phyloP scores from a whole-genome alignment of 805 yeast species.

The Lipomyces sp. region DNA sequence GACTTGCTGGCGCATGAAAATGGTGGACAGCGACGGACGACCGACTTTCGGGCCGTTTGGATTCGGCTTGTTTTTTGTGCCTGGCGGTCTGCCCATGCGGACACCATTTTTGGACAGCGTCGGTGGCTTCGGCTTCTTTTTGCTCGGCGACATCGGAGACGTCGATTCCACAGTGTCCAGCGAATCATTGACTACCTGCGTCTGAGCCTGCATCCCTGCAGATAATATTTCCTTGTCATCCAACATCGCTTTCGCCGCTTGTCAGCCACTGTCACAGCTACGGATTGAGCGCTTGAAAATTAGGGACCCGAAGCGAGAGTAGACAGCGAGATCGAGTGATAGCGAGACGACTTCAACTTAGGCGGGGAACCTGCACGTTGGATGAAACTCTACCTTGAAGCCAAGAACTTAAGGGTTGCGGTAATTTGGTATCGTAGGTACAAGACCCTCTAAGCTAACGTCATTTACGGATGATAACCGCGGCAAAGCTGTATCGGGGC shows the following conservation, averaged over 20 bases:
- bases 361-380: conserved; percentile 4
- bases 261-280: neutral
- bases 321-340: neutral
- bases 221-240: neutral
- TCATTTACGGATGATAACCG: too few species aligned
- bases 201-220: neutral
- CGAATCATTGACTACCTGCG: neutral
- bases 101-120: conserved; percentile 32
- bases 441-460: neutral
- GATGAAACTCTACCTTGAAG: neutral
- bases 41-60: conserved; percentile 35
- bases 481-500: too few species aligned
- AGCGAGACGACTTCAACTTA: neutral
- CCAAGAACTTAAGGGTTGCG: neutral
- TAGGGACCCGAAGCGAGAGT: neutral
- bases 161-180: neutral
- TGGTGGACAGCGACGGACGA: conserved; percentile 28
- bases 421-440: neutral
- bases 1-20: conserved; percentile 27
- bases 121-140: conserved; percentile 22
- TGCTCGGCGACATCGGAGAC: neutral
- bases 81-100: conserved; percentile 34
- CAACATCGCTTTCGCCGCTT: conserved; percentile 2
- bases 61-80: conserved; percentile 32
- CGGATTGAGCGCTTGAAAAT: neutral